Evolutionary conservation across 495 filamentous ascomycete genomes (phyloP).

Genomic region (Penicillium canariense): DNA sequence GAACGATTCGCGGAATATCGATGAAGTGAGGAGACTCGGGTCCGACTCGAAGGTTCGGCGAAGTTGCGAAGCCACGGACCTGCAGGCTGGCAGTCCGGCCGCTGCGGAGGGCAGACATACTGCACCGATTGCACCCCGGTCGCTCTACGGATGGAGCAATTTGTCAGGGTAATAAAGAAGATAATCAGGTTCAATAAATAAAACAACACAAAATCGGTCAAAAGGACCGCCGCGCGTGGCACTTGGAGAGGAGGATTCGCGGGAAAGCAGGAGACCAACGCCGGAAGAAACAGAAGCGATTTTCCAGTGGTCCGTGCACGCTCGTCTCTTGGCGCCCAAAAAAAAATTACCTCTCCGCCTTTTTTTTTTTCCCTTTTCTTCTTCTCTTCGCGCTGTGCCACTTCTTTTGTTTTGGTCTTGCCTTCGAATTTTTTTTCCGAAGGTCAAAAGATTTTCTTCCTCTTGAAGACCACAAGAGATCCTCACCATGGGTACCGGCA

Average conservation of each 20-base stretch:
- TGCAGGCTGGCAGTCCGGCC: conserved; percentile 45
- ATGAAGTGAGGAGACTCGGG: conserved; percentile 76
- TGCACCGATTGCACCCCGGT: conserved; percentile 9
- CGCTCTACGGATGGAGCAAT: neutral
- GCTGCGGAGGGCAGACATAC: conserved; percentile 42
- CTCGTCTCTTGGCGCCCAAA: conserved; percentile 38
- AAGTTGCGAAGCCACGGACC: conserved; percentile 44
- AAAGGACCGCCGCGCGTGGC: neutral
- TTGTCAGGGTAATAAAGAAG: neutral
- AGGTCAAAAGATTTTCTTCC: conserved; percentile 18
- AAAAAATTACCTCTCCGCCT: conserved; percentile 32
- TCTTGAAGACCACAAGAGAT: conserved; percentile 17
- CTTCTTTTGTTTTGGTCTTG: conserved; percentile 31
- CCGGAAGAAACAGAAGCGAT: conserved; percentile 44
- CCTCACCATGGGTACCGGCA: conserved; percentile 82
- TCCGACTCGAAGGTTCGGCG: conserved; percentile 39
- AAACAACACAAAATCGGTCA: conserved; percentile 4
- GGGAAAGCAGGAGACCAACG: conserved; percentile 16
- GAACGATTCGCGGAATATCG: conserved; percentile 57
- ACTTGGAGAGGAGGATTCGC: conserved; percentile 12
- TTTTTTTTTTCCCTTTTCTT: conserved; percentile 31
- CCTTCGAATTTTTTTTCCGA: conserved; percentile 29
- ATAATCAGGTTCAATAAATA: neutral
- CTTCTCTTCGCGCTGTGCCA: conserved; percentile 39
- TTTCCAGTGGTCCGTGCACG: conserved; percentile 46